phyloP scores from a whole-genome alignment of 2,329 filamentous ascomycete species.

The Nannizzia gypsea region DNA sequence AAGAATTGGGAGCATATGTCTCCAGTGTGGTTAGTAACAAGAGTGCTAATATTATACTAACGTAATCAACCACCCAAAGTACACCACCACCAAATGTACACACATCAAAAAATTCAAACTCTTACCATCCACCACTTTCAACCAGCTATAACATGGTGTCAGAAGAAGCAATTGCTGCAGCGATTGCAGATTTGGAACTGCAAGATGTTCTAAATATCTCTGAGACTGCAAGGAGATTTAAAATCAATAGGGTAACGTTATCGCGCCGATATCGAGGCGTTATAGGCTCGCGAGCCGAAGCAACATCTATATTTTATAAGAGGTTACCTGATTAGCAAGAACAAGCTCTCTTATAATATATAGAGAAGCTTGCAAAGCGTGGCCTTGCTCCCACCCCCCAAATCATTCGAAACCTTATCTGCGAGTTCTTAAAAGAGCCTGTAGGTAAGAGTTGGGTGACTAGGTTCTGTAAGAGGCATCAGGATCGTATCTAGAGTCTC shows the following conservation, averaged over 20 bases:
- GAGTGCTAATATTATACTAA: no score
- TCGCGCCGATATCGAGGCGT: no score
- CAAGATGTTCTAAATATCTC: no score
- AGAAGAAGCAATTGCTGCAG: no score
- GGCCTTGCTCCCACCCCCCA: background rate
- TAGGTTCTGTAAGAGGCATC: background rate
- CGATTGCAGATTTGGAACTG: no score
- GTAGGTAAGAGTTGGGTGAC: constrained; percentile 4
- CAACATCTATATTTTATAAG: no score
- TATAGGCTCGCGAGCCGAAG: no score
- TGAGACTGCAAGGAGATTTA: no score
- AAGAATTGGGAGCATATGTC: no score
- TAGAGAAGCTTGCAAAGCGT: background rate
- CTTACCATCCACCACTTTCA: background rate
- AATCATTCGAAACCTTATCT: constrained; percentile 1
- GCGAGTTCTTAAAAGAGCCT: background rate
- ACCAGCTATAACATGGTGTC: background rate
- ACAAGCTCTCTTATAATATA: background rate
- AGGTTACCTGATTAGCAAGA: background rate
- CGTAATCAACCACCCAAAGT: background rate
- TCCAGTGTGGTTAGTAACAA: no score
- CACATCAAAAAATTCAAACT: background rate
- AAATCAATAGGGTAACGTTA: no score
- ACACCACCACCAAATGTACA: background rate
- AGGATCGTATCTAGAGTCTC: background rate